Evolutionary conservation across 2,329 filamentous ascomycete genomes (phyloP), one percentile per base, ranked within the genome.

Genomic region (Cladosporium halotolerans): DNA sequence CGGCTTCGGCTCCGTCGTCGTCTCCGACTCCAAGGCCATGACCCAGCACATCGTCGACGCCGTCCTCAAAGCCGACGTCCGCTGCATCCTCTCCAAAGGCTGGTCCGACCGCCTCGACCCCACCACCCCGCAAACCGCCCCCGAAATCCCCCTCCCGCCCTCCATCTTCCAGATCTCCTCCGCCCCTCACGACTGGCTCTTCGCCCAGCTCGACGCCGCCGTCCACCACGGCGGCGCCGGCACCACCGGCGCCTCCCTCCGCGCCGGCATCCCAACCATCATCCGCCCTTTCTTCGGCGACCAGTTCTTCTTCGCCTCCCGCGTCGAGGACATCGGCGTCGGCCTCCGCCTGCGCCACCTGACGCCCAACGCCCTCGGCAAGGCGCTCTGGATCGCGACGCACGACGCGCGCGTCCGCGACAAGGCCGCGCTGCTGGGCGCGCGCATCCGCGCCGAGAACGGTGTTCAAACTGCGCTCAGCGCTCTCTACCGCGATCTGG

Each of bases 231-330:
- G 93, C 45, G 93, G 93, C 4, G 89, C 90, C 4, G 93, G 93
- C 2, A 99, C 93, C 0, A 99, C 93, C 0, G 93, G 93, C 2
- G 93, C 93, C 1, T 95, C 89, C 68, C 76, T 99, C 45, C 81
- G 93, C 49, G 91, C 91, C 0, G 93, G 93, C 2, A 82, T 96
- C 4, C 93, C 93, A 0, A 97, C 93, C 0, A 91, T 99, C 58
- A 87, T 97, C 66, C 88, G 92, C 57, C 93, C 93, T 0, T 99
- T 97, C 75, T 99, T 99, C 66, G 93, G 93, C 4, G 93, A 99
- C 63, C 93, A 99, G 67, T 96, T 87, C 77, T 99, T 99, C 76
- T 97, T 95, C 63, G 93, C 90, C 6, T 82, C 79, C 31, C 81
- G 93, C 3, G 87, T 97, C 1, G 90, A 97, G 68, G 92, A 97